Evolutionary conservation across 805 yeast species (phyloP), one percentile per base, ranked within the genome.

Genomic region (Schwanniomyces yamadae): DNA sequence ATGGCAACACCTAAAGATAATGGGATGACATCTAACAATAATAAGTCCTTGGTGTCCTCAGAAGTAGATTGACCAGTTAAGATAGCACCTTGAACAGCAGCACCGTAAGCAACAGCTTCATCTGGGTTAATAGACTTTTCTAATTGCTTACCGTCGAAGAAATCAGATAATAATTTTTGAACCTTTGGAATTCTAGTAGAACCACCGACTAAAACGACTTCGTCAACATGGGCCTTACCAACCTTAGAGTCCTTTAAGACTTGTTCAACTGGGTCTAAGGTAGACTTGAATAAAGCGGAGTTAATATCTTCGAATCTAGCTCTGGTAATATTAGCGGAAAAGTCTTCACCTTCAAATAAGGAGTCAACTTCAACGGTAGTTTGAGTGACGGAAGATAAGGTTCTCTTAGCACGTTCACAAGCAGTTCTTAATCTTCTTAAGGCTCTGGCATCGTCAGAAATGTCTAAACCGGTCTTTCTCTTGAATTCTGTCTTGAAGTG

Each of bases 61-160:
- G 69, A 63, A 40, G 73, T 68, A 45, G 71, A 64, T 59, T 68
- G 73, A 52, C 73, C 73, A 48, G 73, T 67, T 55, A 68, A 66
- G 63, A 68, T 67, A 51, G 73, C 73, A 67, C 73, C 73, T 56
- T 68, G 73, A 42, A 67, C 73, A 44, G 73, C 73, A 45, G 73
- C 73, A 66, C 73, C 73, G 62, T 67, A 68, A 48, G 73, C 73
- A 55, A 68, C 73, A 55, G 73, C 73, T 59, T 68, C 73, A 63
- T 68, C 73, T 37, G 73, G 73, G 71, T 68, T 68, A 49, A 68
- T 68, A 39, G 72, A 66, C 59, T 66, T 68, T 57, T 68, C 72
- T 54, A 67, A 66, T 57, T 66, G 71, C 60, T 68, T 68, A 63
- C 74, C 74, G 42, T 68, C 72, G 48, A 68, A 68, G 68, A 66